Conservation (phyloP, 441 rosid species). For the Populus hybrid region DNA sequence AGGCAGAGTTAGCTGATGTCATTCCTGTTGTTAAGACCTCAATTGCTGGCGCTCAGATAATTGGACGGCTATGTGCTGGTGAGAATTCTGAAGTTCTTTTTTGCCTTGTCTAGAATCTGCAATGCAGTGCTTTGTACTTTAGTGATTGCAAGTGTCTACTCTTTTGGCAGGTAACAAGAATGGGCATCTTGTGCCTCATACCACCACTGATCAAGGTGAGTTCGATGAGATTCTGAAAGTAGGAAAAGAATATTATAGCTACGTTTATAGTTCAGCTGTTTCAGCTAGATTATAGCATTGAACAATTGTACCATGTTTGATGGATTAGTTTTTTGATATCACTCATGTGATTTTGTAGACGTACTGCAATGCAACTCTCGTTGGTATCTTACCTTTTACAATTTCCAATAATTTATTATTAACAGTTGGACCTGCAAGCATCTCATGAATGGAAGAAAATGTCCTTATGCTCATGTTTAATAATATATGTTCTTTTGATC, state of each 20-base stretch:
- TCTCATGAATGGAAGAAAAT: neutral
- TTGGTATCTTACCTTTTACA: neutral
- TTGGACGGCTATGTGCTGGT: no score
- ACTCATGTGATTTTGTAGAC: neutral
- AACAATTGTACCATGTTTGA: neutral
- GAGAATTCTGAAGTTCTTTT: no score
- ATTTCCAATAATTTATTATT: neutral
- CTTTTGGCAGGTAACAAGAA: conserved; percentile 67
- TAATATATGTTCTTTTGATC: neutral
- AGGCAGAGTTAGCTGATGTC: no score
- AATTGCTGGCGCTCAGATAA: no score
- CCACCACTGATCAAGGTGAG: conserved; percentile 85
- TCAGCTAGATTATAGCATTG: neutral
- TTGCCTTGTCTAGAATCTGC: no score
- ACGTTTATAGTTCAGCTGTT: neutral
- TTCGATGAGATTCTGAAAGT: neutral
- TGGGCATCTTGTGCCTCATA: conserved; percentile 86
- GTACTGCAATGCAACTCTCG: neutral
- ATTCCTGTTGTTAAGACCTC: no score
- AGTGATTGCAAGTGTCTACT: neutral
- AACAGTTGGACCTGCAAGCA: neutral
- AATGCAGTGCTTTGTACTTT: no score
- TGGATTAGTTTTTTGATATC: neutral
- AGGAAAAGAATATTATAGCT: neutral
- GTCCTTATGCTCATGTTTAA: neutral